phyloP scores from a whole-genome alignment of 768 basidiomycete species.

The Psilocybe subaeruginosa region DNA sequence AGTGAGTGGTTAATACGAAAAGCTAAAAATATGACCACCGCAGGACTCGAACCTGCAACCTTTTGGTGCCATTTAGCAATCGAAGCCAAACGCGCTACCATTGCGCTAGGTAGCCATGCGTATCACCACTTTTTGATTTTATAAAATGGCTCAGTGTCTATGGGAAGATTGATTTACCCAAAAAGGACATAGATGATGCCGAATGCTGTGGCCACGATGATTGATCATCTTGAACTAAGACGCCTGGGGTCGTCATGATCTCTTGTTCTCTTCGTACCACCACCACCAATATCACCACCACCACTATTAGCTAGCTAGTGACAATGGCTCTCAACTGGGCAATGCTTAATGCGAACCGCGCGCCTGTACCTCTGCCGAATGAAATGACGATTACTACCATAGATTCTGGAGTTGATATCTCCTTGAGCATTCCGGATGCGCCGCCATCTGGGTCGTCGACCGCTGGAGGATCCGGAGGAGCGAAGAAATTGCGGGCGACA shows the following conservation, averaged over 20 bases:
- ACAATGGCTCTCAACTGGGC: slow-evolving; percentile 83
- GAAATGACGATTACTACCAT: slow-evolving; percentile 63
- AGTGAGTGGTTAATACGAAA: no score
- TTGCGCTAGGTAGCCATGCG: slow-evolving; percentile 82
- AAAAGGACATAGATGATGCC: not conserved
- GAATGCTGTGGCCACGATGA: slow-evolving; percentile 10
- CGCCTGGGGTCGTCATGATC: slow-evolving; percentile 10
- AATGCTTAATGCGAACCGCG: slow-evolving; percentile 60
- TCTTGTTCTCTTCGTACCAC: slow-evolving; percentile 11
- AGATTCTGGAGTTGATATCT: slow-evolving; percentile 60
- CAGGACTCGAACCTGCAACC: slow-evolving; percentile 98
- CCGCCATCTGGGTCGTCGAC: slow-evolving; percentile 43
- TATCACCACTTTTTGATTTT: no score
- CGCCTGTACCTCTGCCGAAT: slow-evolving; percentile 64
- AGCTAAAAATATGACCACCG: slow-evolving; percentile 64
- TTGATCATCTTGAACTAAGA: slow-evolving; percentile 6
- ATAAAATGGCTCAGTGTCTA: no score
- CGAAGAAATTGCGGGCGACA: slow-evolving; percentile 57
- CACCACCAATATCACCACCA: slow-evolving; percentile 14
- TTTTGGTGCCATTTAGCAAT: slow-evolving; percentile 80
- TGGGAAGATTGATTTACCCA: not conserved
- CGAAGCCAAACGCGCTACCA: slow-evolving; percentile 97
- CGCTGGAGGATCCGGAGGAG: slow-evolving; percentile 57
- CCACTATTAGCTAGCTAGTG: not conserved
- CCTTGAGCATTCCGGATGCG: slow-evolving; percentile 58